Base-by-base conservation (phyloP, 164 flowering plant species). In the Piper longum region DNA sequence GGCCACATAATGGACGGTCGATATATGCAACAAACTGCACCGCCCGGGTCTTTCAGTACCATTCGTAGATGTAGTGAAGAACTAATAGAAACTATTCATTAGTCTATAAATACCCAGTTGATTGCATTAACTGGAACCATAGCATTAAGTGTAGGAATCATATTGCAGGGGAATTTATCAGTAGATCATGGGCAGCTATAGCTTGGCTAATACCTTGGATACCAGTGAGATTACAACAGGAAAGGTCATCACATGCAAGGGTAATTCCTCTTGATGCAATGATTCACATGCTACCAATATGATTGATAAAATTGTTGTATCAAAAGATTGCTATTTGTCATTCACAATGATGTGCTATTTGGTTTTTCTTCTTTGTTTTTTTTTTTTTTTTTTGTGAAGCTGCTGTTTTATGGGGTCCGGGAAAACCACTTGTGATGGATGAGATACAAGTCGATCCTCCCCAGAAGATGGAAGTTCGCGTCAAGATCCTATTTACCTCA, bases 391-490 rank as follows among this genome's bases (percentile, higher is more conserved):
- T 14, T 9, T 66, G n/a, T 74, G 73, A 63, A 84, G 88, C 85
- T 62, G 88, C 84, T 9, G 84, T 84, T 36, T 75, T 72, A 18
- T 70, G 80, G 76, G 78, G 79, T 7, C 82, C 91, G 2, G 75
- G 75, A 14, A 40, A 78, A 66, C 81, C 83, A 3, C 57, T 85
- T 59, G 72, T 74, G 19, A 73, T 85, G 7, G 85, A 89, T 64
- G 78, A 83, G 57, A 66, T 89, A 8, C 76, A 44, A 19, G 89
- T 89, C 1, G 78, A 79, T 41, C 89, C 89, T 1, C 96, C 96
- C 44, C 78, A 83, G 65, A 68, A 75, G 40, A 69, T 79, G 82
- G 93, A 86, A 73, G 88, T 85, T 61, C 78, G 88, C 45, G 61
- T 86, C 42, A 80, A 75, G 66, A 79, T 84, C 66, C 73, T 84